A percentile compares a stretch with the other conserved stretches of the same genome.
Conservation (phyloP, 352 stramenopile genomes). For the Peronospora belbahrii region DNA sequence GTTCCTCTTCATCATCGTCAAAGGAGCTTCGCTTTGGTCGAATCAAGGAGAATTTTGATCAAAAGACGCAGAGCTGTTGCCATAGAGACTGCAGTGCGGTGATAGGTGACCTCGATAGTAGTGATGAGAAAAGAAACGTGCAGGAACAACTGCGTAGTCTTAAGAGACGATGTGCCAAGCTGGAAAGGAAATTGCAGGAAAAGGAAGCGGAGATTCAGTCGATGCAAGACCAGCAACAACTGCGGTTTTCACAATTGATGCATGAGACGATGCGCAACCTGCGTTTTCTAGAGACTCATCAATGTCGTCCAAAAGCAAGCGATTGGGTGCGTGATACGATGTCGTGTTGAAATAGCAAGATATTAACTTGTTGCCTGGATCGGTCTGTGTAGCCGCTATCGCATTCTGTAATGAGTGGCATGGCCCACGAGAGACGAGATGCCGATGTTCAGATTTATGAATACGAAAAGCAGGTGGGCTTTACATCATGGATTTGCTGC, state of each 20-base stretch:
- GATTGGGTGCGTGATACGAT: slow-evolving; percentile 10
- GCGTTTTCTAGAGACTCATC: slow-evolving; percentile 32
- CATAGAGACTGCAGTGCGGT: slow-evolving; percentile 29
- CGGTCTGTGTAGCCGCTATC: slow-evolving; percentile 25
- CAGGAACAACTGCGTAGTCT: slow-evolving; percentile 39
- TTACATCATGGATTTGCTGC: not conserved
- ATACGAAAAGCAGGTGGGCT: slow-evolving; percentile 54
- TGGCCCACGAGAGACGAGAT: slow-evolving; percentile 19
- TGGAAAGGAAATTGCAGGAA: slow-evolving; percentile 53
- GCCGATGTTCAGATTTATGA: slow-evolving; percentile 51
- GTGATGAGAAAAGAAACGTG: slow-evolving; percentile 23
- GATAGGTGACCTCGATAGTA: slow-evolving; percentile 17
- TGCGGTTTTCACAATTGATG: slow-evolving; percentile 46
- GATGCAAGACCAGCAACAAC: slow-evolving; percentile 46
- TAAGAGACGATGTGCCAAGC: slow-evolving; percentile 48
- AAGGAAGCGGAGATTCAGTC: slow-evolving; percentile 41
- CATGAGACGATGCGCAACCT: slow-evolving; percentile 59
- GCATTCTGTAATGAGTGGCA: slow-evolving; percentile 31
- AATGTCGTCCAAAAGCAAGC: slow-evolving; percentile 13
- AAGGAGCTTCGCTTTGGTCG: too few relatives aligned
- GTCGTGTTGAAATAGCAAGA: not conserved
- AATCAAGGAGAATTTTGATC: slow-evolving; percentile 49
- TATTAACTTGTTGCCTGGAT: not conserved
- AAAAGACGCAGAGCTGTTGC: slow-evolving; percentile 44
- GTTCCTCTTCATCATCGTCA: slow-evolving; percentile 5